A percentile compares a stretch with the other conserved stretches of the same genome.
Evolutionary conservation across 192 early-diverging fungal genomes (phyloP).

Genomic region (Entomortierella parvispora): DNA sequence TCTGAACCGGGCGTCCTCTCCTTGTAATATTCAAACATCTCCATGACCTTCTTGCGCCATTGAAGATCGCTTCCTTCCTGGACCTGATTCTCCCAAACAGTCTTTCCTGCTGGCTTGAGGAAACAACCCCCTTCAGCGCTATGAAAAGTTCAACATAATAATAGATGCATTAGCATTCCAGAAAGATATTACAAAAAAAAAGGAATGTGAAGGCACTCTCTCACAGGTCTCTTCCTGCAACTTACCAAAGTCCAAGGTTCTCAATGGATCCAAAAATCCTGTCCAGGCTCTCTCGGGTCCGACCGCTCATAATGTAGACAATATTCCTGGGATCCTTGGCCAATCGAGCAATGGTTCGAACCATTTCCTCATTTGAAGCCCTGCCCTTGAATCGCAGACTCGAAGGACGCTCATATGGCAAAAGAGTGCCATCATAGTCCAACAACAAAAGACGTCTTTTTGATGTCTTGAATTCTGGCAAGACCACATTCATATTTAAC

Average conservation of each 20-base stretch:
- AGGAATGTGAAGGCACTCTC: too few relatives aligned
- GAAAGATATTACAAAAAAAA: background rate
- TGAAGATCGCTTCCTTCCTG: conserved; percentile 60
- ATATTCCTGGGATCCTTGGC: conserved; percentile 70
- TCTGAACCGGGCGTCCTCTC: conserved; percentile 84
- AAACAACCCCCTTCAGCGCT: conserved; percentile 85
- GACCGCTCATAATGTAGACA: conserved; percentile 81
- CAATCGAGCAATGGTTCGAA: conserved; percentile 63
- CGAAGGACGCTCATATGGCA: conserved; percentile 65
- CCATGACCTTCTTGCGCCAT: conserved; percentile 51
- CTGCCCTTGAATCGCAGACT: conserved; percentile 42
- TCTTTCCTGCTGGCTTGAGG: conserved; percentile 64
- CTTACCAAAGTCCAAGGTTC: conserved; percentile 68
- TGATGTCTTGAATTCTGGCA: conserved; percentile 30
- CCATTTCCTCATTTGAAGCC: conserved; percentile 69
- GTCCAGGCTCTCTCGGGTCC: conserved; percentile 73
- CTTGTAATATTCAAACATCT: conserved; percentile 84
- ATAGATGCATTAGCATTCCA: too few relatives aligned
- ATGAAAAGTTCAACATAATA: too few relatives aligned
- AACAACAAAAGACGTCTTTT: conserved; percentile 60
- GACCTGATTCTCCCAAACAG: conserved; percentile 76
- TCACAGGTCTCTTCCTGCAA: too few relatives aligned
- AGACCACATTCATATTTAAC: conserved; percentile 41
- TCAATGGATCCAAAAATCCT: conserved; percentile 70
- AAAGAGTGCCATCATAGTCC: conserved; percentile 78